Evolutionary conservation across 192 early-diverging fungal species (phyloP), one percentile per base, ranked within the genome.

Genomic region (Chytriomyces hyalinus): DNA sequence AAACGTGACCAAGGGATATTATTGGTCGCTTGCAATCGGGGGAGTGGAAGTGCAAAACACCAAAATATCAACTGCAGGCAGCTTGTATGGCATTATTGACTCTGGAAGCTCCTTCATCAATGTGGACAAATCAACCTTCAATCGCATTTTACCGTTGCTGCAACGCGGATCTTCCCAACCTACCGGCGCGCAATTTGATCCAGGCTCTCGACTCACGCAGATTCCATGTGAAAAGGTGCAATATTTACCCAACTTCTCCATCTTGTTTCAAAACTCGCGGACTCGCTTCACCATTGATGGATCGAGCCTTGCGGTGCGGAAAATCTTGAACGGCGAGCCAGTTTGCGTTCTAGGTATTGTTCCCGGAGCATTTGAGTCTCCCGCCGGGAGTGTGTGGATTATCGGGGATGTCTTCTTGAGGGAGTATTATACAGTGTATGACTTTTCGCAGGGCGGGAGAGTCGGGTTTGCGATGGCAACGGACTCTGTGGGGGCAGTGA

Each of bases 91-190:
- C 3, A 28, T 70, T 9, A 26, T 70, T 9, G 68, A 70, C 13
- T 53, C 49, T 49, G 68, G 68, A 6, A 22, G 17, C 45, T 70
- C 68, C 5, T 53, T 70, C n/a, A 70, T 70, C n/a, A 28, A 10
- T 26, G 26, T 70, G 7, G 68, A 70, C 45, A 13, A 15, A n/a
- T 15, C n/a, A n/a, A 53, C 68, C 9, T 70, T 53, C 51, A 70
- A 17, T n/a, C 17, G 13, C 8, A 15, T 70, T 20, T 26, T 70
- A 15, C 68, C 68, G 6, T n/a, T 57, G 2, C 15, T 57, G 13
- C 53, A 57, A 20, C 53, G 53, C 2, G 53, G 53, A 57, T n/a
- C 53, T 20, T n/a, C 53, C 3, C 13, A 57, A 5, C 53, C 53
- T 20, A 57, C 53, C 20, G 53, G 53, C 53, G 53, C 53, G 20